phyloP scores from a whole-genome alignment of 179 eudicot species.

The Silene coronaria region DNA sequence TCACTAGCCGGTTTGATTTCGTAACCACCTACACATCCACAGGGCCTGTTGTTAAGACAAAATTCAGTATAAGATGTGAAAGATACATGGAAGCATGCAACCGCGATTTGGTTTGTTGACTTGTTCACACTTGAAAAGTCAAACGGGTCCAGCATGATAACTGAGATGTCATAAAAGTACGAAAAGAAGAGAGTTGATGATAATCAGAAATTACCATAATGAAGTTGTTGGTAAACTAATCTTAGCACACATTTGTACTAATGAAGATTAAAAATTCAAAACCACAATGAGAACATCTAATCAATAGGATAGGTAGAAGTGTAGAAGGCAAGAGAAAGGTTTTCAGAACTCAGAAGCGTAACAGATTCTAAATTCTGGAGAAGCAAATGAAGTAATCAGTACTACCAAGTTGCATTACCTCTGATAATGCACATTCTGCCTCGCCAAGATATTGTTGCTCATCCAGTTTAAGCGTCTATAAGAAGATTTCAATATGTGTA shows the following conservation, averaged over 20 bases:
- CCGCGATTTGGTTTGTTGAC: slow-evolving; percentile 7
- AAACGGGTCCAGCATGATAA: not conserved
- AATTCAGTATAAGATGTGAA: not conserved
- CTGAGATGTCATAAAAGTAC: not conserved
- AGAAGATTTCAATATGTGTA: slow-evolving; percentile 9
- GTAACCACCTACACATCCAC: slow-evolving; percentile 58
- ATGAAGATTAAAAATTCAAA: not conserved
- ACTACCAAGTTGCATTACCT: slow-evolving; percentile 39
- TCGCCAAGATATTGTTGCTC: slow-evolving; percentile 97
- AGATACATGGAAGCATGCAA: not conserved
- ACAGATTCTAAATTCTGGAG: not conserved
- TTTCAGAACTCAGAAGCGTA: not conserved
- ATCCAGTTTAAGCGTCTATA: slow-evolving; percentile 80
- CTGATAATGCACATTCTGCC: slow-evolving; percentile 78
- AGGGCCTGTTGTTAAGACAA: not conserved
- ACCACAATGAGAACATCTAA: not conserved
- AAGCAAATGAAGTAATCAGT: not conserved
- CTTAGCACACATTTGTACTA: not conserved
- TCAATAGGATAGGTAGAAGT: not conserved
- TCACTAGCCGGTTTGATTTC: slow-evolving; percentile 44
- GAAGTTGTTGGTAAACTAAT: not conserved
- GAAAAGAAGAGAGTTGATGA: not conserved
- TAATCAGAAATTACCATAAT: not conserved
- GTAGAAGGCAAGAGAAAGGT: not conserved
- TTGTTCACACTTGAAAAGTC: not conserved